These are phyloP conservation scores for Coffea canephora DNA, from an alignment of 257 asterid species.

Conservation along the genomic window DNA sequence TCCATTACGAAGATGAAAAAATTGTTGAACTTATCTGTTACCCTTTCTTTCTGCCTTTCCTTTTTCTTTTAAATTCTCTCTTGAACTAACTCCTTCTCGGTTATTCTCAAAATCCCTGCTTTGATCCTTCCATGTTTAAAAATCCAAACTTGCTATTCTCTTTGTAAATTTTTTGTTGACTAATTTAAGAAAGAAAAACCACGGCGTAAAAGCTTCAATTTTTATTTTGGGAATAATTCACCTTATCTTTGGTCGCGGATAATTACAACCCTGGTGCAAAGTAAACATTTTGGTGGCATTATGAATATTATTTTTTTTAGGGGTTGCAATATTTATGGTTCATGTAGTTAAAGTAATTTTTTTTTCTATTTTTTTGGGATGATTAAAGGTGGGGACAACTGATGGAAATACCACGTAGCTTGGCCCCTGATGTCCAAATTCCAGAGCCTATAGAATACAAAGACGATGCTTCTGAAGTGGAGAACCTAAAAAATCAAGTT, in stretches of 20 bases:
- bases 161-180: background rate
- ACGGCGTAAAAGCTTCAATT: background rate
- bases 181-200: background rate
- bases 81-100: background rate
- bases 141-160: background rate
- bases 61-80: background rate
- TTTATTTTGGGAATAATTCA: background rate
- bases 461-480: constrained; percentile 9
- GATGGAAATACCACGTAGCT: constrained; percentile 17
- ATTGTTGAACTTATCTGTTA: background rate
- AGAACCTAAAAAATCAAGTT: constrained; percentile 13
- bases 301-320: background rate
- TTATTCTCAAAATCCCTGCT: background rate
- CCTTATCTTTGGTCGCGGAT: too few species aligned
- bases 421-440: constrained; percentile 11
- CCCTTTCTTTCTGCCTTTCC: background rate
- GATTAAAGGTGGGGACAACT: background rate
- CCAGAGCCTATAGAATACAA: constrained; percentile 9
- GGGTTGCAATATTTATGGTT: background rate
- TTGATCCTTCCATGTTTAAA: background rate
- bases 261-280: background rate
- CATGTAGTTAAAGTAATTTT: background rate
- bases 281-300: background rate
- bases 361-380: background rate
- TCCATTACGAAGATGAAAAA: background rate